Evolutionary conservation across 208 protist species (phyloP), one percentile per base, ranked within the genome.

Genomic region (Angomonas desouzai): DNA sequence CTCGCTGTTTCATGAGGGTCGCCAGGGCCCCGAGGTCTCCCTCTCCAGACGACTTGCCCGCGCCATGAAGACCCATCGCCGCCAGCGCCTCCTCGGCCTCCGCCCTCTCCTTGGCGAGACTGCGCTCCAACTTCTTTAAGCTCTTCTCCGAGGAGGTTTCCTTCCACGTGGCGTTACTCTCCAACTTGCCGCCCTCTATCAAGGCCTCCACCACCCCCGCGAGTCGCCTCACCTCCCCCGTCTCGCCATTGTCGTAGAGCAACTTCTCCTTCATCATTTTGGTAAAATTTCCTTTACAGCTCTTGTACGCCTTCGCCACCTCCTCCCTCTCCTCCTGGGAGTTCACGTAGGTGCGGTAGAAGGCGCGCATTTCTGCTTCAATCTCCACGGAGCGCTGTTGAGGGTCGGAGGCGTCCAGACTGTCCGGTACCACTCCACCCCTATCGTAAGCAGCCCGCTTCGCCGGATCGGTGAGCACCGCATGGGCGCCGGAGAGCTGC

Each of bases 391-490:
- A 89, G 43, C 86, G 89, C 76, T 91, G 67, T 64, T 79, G 68
- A 7, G 60, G 18, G 40, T 56, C 49, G 23, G 11, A 61, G 20
- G 51, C 22, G 11, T 55, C 64, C 22, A 57, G 64, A 9, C 48
- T 62, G 25, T 67, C 72, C 11, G 66, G 74, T 13, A 80, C 61
- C 53, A 82, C 33, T n/a, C 89, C 89, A 0, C 81, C 91, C 25
- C 64, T 60, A 77, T 99, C 98, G 79, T 99, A 99, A 3, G 98
- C 60, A n/a, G 77, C 58, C 27, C 97, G 85, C 66, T 98, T 98
- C 57, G 98, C 72, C 6, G 64, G 29, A 62, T 99, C 96, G 59
- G 64, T 79, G 7, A 99, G 85, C 0, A 99, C 79, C n/a, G 97
- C 88, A 72, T 99, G 99, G 25, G 98, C 98, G 53, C 92, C 82